Evolutionary conservation across 805 yeast genomes (phyloP).

Genomic region (Kazachstania taianensis): DNA sequence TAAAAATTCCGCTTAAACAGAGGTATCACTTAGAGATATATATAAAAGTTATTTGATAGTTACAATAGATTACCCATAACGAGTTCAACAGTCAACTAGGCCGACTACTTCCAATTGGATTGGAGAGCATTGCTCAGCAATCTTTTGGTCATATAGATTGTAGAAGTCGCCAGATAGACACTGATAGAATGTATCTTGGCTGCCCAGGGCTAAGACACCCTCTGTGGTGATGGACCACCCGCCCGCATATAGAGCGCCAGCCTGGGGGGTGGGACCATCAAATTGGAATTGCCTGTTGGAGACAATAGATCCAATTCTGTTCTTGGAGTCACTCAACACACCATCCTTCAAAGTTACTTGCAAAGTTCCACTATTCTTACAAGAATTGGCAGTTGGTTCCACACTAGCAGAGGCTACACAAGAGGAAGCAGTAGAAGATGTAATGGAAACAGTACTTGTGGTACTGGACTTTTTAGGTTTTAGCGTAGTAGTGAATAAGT

Average conservation of each 20-base stretch:
- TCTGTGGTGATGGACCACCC: slow-evolving; percentile 51
- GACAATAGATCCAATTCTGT: slow-evolving; percentile 63
- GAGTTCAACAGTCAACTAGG: slow-evolving; percentile 38
- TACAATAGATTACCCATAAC: too few species aligned
- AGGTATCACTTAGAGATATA: neutral
- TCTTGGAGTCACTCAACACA: slow-evolving; percentile 43
- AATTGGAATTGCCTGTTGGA: slow-evolving; percentile 70
- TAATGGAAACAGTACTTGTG: slow-evolving; percentile 33
- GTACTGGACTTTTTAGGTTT: slow-evolving; percentile 26
- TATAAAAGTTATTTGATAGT: too few species aligned
- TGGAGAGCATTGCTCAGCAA: slow-evolving; percentile 47
- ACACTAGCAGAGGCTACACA: slow-evolving; percentile 25
- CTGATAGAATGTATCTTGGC: slow-evolving; percentile 47
- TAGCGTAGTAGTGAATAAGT: slow-evolving; percentile 14
- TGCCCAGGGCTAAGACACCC: slow-evolving; percentile 52
- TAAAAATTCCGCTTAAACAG: neutral
- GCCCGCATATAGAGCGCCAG: slow-evolving; percentile 52
- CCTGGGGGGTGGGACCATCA: slow-evolving; percentile 74
- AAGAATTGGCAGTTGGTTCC: slow-evolving; percentile 19
- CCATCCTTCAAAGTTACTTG: slow-evolving; percentile 41
- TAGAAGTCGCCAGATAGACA: slow-evolving; percentile 58
- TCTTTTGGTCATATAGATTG: slow-evolving; percentile 50
- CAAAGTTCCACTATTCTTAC: slow-evolving; percentile 32
- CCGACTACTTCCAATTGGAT: slow-evolving; percentile 43
- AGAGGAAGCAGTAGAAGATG: slow-evolving; percentile 19